Conservation (phyloP, 2,329 filamentous ascomycete species). For the Teratosphaeria zuluensis region DNA sequence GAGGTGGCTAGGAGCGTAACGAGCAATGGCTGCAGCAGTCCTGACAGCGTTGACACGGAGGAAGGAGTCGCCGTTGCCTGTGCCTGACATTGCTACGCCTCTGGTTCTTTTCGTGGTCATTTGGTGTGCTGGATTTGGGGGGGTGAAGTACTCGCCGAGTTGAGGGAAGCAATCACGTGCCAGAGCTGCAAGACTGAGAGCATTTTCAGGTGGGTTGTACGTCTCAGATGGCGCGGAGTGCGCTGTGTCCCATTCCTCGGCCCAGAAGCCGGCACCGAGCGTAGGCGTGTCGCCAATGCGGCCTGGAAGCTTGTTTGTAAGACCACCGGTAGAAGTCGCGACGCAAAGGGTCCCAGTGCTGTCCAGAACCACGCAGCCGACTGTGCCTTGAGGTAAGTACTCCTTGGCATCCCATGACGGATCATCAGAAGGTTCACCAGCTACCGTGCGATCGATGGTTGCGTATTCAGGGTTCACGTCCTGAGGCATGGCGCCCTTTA, state of each 20-base stretch:
- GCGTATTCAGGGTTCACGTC: too few relatives aligned
- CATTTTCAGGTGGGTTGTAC: not conserved
- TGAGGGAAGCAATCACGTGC: conserved; percentile 16
- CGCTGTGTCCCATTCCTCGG: conserved; percentile 61
- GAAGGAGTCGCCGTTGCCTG: conserved; percentile 85
- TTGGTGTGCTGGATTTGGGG: not conserved
- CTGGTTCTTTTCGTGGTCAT: conserved; percentile 2
- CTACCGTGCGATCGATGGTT: too few relatives aligned
- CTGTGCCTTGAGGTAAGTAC: conserved; percentile 74
- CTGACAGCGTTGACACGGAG: conserved; percentile 61
- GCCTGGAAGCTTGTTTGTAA: conserved; percentile 83
- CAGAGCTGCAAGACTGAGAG: conserved; percentile 1
- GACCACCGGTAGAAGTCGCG: conserved; percentile 59
- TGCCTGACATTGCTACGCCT: conserved; percentile 52
- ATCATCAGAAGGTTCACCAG: too few relatives aligned
- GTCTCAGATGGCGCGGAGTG: not conserved
- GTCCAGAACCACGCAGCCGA: conserved; percentile 74
- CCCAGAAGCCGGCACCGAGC: conserved; percentile 80
- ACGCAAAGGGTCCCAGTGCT: conserved; percentile 61
- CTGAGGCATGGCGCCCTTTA: too few relatives aligned
- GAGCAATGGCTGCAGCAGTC: conserved; percentile 62
- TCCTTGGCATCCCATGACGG: conserved; percentile 50
- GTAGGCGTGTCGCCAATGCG: conserved; percentile 80
- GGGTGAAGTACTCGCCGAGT: conserved; percentile 9
- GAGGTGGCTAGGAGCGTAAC: conserved; percentile 18